Evolutionary conservation across 1,284 basidiomycete species (phyloP).

Genomic region (Takashimella koratensis): DNA sequence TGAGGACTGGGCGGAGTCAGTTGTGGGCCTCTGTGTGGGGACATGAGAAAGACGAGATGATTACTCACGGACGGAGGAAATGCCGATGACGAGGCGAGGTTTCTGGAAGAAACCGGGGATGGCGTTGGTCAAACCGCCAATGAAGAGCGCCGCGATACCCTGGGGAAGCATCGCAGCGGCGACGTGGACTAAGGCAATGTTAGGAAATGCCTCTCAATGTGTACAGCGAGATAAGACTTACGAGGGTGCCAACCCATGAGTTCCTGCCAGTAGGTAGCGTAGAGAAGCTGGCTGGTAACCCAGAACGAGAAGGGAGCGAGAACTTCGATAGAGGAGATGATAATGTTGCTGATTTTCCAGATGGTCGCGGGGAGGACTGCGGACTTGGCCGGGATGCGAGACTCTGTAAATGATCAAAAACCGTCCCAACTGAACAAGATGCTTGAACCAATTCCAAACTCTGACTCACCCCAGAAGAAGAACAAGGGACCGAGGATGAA

Average conservation of each 20-base stretch:
- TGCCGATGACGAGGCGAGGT: constrained; percentile 18
- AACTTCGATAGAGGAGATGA: constrained; percentile 24
- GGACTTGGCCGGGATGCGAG: constrained; percentile 18
- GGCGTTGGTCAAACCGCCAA: constrained; percentile 26
- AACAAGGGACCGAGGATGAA: constrained; percentile 32
- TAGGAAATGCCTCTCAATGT: too few species aligned
- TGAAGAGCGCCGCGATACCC: constrained; percentile 30
- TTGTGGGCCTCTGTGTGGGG: background rate
- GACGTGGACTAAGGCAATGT: constrained; percentile 23
- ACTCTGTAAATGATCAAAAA: constrained; percentile 13
- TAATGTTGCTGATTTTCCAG: constrained; percentile 37
- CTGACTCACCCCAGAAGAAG: constrained; percentile 37
- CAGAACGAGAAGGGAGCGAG: constrained; percentile 33
- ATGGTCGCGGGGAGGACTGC: constrained; percentile 34
- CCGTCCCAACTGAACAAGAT: background rate
- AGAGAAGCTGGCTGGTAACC: constrained; percentile 36
- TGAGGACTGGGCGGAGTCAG: constrained; percentile 19
- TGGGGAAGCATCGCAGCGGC: constrained; percentile 41
- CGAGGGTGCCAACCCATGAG: constrained; percentile 20
- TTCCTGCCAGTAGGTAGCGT: constrained; percentile 28
- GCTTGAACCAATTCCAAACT: too few species aligned
- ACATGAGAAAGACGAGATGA: background rate
- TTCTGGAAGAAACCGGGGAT: constrained; percentile 31
- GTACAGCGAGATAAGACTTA: constrained; percentile 2
- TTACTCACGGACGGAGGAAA: constrained; percentile 16